Base-by-base conservation (phyloP, 495 filamentous ascomycete species). In the Annulohypoxylon stygium region DNA sequence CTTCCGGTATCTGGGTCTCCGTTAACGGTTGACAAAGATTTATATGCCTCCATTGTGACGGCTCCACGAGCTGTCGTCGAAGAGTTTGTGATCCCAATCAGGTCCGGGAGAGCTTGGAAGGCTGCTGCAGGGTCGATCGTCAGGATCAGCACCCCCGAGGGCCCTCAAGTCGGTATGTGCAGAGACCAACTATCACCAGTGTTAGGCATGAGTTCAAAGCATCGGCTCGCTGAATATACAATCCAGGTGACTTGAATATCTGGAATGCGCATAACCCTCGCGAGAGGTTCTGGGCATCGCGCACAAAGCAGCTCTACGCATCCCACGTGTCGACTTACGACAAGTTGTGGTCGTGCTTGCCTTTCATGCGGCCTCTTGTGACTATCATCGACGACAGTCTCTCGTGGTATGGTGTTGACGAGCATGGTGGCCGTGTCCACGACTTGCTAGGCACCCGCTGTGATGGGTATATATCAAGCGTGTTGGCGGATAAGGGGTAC, bases 401-500 rank as follows among this genome's bases (percentile, higher is more conserved):
- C n/a, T 82, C 79, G 50, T 74, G 87, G 70, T 88, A 87, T 73
- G 83, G 83, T 5, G 76, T 82, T 18, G 85, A 88, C 70, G 82
- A 81, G 60, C 85, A 79, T 74, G 89, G 78, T 73, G 90, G 83
- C 66, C 87, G 84, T 69, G 87, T 91, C 25, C 91, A 93, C 81
- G 92, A 95, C 78, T 80, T 96, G 61, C 81, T 95, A 11, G 93
- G 92, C 8, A 95, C 93, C 16, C 79, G 92, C 45, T 94, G 91
- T 72, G 91, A 93, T 79, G 91, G 91, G 8, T 94, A 93, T 68
- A 78, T 93, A 68, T 93, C 92, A 69, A 82, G 87, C 61, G 84
- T 95, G 67, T 86, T 94, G 68, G 90, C 65, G 26, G 69, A 43
- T 25, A 66, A 60, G 33, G 67, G 59, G 1, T 94, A 92, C 73